Evolutionary conservation across 1,139 yeast genomes (phyloP).

Genomic region (Groenewaldozyma sp.): DNA sequence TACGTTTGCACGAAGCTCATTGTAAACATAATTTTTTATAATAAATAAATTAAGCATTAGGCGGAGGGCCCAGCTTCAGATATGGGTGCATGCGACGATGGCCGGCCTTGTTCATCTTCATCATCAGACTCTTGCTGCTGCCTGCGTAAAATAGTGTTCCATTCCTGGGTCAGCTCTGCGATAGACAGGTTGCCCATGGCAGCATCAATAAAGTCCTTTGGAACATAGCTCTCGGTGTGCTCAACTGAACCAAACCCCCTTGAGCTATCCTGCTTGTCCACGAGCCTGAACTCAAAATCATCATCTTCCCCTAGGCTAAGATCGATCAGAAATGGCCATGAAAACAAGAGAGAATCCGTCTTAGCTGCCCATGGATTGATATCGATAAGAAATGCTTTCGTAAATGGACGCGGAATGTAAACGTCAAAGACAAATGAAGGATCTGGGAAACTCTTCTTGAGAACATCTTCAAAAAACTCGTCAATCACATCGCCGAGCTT

Average conservation of each 20-base stretch:
- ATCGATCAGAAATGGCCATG: constrained; percentile 53
- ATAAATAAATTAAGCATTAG: too few species aligned
- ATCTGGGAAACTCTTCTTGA: constrained; percentile 45
- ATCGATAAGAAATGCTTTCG: constrained; percentile 61
- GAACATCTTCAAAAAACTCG: constrained; percentile 44
- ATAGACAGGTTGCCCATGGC: constrained; percentile 40
- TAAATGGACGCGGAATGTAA: constrained; percentile 68
- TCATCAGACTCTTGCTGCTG: constrained; percentile 11
- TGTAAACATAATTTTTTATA: too few species aligned
- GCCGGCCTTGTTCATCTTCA: constrained; percentile 1
- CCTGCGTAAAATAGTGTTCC: constrained; percentile 15
- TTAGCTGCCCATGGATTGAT: constrained; percentile 75
- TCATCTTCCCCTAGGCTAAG: constrained; percentile 28
- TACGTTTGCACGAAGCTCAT: too few species aligned
- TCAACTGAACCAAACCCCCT: constrained; percentile 65
- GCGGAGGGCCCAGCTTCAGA: too few species aligned
- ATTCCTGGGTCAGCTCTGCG: constrained; percentile 23
- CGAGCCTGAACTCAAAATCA: constrained; percentile 49
- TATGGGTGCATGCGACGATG: background rate
- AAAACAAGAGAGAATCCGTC: constrained; percentile 66
- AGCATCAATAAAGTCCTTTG: constrained; percentile 83
- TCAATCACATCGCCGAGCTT: constrained; percentile 42
- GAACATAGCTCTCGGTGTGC: constrained; percentile 85
- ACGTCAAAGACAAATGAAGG: constrained; percentile 62
- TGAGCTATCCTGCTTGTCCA: constrained; percentile 53